Percentiles rank a stretch among this genome's conserved stretches.
Conservation (phyloP, 495 filamentous ascomycete species). For the Lophiotrema nucula region DNA sequence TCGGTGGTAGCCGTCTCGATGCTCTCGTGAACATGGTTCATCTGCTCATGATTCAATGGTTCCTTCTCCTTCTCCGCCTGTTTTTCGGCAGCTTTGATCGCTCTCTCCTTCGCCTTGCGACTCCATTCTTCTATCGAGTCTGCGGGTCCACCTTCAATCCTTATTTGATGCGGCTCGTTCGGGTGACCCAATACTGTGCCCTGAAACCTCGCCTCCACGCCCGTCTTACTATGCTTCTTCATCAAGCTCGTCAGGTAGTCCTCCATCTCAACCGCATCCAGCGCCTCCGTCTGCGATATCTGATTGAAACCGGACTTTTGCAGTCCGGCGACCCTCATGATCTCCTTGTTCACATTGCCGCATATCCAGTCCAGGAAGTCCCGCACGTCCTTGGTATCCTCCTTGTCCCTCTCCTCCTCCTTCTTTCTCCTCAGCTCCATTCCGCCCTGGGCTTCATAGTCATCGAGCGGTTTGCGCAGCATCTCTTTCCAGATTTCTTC, state of each 20-base stretch:
- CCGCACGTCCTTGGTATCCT: slow-evolving; percentile 73
- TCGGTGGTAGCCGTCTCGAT: not conserved
- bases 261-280: slow-evolving; percentile 55
- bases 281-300: slow-evolving; percentile 43
- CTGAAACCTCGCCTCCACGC: slow-evolving; percentile 75
- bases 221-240: slow-evolving; percentile 79
- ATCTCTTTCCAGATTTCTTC: slow-evolving; percentile 56
- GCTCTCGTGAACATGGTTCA: not conserved
- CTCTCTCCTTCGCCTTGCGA: slow-evolving; percentile 17
- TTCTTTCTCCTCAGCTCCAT: slow-evolving; percentile 29
- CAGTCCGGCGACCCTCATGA: slow-evolving; percentile 64
- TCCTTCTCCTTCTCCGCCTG: not conserved
- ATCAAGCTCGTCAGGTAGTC: slow-evolving; percentile 72
- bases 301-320: slow-evolving; percentile 30
- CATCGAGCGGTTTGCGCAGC: slow-evolving; percentile 38
- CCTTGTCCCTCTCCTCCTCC: slow-evolving; percentile 48
- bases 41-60: slow-evolving; percentile 4
- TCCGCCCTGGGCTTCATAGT: slow-evolving; percentile 30
- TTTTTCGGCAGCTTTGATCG: slow-evolving; percentile 10
- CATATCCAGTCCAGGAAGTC: slow-evolving; percentile 71
- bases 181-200: slow-evolving; percentile 74
- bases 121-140: slow-evolving; percentile 68
- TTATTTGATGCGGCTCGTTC: slow-evolving; percentile 63
- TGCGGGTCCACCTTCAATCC: slow-evolving; percentile 68
- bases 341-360: slow-evolving; percentile 67